phyloP scores from a whole-genome alignment of 202 grass and related monocot genomes.

The Setaria italica region DNA sequence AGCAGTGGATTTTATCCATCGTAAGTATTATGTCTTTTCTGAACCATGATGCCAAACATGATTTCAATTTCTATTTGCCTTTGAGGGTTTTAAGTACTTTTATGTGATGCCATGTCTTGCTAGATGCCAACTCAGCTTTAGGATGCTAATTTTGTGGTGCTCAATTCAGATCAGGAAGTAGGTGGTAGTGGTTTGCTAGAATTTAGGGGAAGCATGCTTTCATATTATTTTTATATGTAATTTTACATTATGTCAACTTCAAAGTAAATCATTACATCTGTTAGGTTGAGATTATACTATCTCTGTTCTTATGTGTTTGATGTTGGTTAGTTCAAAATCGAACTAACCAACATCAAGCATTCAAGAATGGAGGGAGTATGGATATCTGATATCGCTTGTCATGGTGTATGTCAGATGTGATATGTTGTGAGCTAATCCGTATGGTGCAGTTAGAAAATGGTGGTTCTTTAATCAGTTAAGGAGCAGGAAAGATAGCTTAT shows the following conservation, averaged over 20 bases:
- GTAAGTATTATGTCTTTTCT: constrained; percentile 59
- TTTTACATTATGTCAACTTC: neutral
- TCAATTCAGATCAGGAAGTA: neutral
- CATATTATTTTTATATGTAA: neutral
- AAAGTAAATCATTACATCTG: neutral
- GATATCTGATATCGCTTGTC: neutral
- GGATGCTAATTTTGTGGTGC: neutral
- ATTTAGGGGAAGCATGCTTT: neutral
- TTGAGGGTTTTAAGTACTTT: neutral
- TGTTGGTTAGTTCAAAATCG: neutral
- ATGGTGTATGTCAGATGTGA: neutral
- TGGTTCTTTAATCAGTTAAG: constrained; percentile 6
- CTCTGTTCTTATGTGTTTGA: neutral
- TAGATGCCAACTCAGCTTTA: constrained; percentile 1
- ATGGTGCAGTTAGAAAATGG: neutral
- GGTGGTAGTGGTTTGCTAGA: neutral
- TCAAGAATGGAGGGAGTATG: neutral
- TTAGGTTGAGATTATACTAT: neutral
- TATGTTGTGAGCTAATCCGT: neutral
- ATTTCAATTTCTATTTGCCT: neutral
- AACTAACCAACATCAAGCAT: neutral
- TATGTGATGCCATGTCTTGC: neutral
- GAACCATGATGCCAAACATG: neutral
- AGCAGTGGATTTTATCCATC: constrained; percentile 80
- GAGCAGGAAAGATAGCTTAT: constrained; percentile 23